Evolutionary conservation across 202 grass and related monocot genomes (phyloP).

Genomic region (Schoenoplectus tabernaemontani): DNA sequence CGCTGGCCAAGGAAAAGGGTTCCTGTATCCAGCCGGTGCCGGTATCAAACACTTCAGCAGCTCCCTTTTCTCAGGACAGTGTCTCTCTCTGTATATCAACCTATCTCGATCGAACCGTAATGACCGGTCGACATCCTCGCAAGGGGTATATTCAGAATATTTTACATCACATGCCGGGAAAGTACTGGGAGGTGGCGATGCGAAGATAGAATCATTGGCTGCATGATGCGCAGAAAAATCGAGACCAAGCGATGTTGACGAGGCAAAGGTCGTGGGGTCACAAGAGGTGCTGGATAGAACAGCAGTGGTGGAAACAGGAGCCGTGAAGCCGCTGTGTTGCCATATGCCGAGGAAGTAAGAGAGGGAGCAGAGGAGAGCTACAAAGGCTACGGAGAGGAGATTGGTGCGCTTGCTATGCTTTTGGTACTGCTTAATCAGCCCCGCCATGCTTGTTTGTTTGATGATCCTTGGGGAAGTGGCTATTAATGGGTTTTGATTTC

Average conservation of each 20-base stretch:
- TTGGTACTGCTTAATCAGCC: slow-evolving; percentile 3
- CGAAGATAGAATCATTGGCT: slow-evolving; percentile 25
- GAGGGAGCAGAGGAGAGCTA: slow-evolving; percentile 43
- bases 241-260: slow-evolving; percentile 28
- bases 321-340: slow-evolving; percentile 48
- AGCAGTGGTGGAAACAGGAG: slow-evolving; percentile 38
- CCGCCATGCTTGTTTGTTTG: not conserved
- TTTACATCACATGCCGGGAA: slow-evolving; percentile 49
- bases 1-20: slow-evolving; percentile 36
- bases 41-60: slow-evolving; percentile 36
- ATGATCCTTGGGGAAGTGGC: not conserved
- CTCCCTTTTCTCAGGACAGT: slow-evolving; percentile 37
- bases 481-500: slow-evolving; percentile 7
- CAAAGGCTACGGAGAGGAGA: slow-evolving; percentile 36
- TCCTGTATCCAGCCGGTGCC: slow-evolving; percentile 32
- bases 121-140: slow-evolving; percentile 80
- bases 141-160: slow-evolving; percentile 89
- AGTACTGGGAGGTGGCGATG: slow-evolving; percentile 4
- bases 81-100: slow-evolving; percentile 59
- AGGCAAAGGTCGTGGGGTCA: not conserved
- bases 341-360: slow-evolving; percentile 58
- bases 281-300: slow-evolving; percentile 25
- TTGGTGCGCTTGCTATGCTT: slow-evolving; percentile 22
- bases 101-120: slow-evolving; percentile 59
- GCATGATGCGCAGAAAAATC: slow-evolving; percentile 58